Evolutionary conservation across 495 filamentous ascomycete species (phyloP).

Genomic region (Podospora bellae-mahoneyi): DNA sequence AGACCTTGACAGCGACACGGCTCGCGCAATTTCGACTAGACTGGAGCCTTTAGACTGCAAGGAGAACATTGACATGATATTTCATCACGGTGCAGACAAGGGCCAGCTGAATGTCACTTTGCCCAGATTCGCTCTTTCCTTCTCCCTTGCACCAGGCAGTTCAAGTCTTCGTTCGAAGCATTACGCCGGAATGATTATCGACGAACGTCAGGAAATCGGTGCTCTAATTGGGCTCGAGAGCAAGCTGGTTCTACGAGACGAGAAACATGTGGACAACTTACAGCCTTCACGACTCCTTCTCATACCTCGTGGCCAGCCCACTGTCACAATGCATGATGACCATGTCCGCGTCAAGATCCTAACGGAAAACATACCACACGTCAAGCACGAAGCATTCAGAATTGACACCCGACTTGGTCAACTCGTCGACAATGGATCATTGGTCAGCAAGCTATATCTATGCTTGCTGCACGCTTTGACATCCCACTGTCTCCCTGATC

Average conservation of each 20-base stretch:
- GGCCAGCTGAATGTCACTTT: conserved; percentile 6
- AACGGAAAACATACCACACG: conserved; percentile 13
- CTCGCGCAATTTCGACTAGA: background rate
- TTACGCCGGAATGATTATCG: conserved; percentile 49
- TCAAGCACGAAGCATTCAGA: conserved; percentile 37
- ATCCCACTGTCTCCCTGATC: conserved; percentile 55
- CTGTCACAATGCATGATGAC: conserved; percentile 14
- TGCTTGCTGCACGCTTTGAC: conserved; percentile 63
- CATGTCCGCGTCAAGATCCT: conserved; percentile 48
- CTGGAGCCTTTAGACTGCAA: conserved; percentile 14
- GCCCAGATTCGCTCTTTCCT: conserved; percentile 19
- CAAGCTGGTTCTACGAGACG: conserved; percentile 49
- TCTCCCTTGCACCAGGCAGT: conserved; percentile 12
- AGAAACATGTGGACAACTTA: background rate
- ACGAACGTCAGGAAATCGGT: conserved; percentile 47
- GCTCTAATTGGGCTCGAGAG: conserved; percentile 53
- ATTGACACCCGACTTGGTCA: conserved; percentile 50
- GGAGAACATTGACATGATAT: conserved; percentile 15
- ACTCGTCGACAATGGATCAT: conserved; percentile 48
- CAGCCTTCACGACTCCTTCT: conserved; percentile 40
- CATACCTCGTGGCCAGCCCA: conserved; percentile 47
- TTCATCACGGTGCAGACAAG: background rate
- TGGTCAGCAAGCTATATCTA: conserved; percentile 53
- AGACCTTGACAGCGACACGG: conserved; percentile 13
- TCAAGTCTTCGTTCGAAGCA: conserved; percentile 21